These are phyloP conservation scores for Lizonia empirigonia DNA, from an alignment of 2,329 filamentous ascomycete species.

Conservation along the genomic window DNA sequence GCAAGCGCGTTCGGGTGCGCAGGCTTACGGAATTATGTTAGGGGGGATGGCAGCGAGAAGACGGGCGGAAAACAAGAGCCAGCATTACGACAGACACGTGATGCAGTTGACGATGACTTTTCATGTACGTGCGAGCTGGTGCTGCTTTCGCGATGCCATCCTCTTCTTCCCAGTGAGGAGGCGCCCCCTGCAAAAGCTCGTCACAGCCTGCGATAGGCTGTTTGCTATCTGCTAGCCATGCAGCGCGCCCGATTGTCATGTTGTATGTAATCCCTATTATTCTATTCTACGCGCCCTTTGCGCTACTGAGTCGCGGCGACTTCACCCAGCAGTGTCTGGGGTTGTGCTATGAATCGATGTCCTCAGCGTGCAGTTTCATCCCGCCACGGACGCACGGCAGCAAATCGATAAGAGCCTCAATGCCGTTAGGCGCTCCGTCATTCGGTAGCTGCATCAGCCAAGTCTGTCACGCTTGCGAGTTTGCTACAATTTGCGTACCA, in stretches of 20 bases:
- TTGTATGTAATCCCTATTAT: conserved; percentile 23
- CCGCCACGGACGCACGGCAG: conserved; percentile 19
- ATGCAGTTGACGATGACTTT: conserved; percentile 21
- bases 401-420: conserved; percentile 33
- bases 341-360: conserved; percentile 13
- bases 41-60: conserved; percentile 14
- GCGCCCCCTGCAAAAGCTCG: conserved; percentile 22
- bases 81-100: conserved; percentile 23
- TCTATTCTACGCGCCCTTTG: conserved; percentile 21
- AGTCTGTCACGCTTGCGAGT: conserved; percentile 11
- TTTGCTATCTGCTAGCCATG: conserved; percentile 18
- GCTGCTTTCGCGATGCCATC: conserved; percentile 17
- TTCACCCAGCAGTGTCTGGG: conserved; percentile 8
- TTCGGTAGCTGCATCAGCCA: conserved; percentile 8
- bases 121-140: conserved; percentile 9
- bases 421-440: conserved; percentile 16
- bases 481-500: neutral
- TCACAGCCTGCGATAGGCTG: conserved; percentile 10
- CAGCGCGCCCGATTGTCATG: conserved; percentile 26
- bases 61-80: conserved; percentile 3
- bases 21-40: conserved; percentile 20
- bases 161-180: conserved; percentile 19
- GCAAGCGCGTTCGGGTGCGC: conserved; percentile 31
- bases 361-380: conserved; percentile 18
- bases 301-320: conserved; percentile 25